Conservation (phyloP, 331 rosid genomes). For the Rosa hybrid region DNA sequence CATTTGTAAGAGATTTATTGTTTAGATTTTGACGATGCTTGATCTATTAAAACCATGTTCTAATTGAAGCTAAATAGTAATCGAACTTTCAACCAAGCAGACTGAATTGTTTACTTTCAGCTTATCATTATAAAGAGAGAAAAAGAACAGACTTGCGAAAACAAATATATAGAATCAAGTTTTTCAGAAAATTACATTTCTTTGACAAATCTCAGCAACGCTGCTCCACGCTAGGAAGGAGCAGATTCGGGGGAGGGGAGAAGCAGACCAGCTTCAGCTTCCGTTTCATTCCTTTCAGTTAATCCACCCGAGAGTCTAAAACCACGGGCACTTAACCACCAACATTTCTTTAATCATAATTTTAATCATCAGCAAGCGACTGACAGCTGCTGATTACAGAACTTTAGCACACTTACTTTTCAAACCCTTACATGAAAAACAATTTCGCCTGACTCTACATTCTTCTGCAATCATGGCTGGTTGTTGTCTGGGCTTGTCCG, state of each 20-base stretch:
- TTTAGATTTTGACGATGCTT: too few relatives aligned
- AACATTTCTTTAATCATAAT: constrained; percentile 7
- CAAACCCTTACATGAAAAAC: constrained; percentile 33
- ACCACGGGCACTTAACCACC: constrained; percentile 21
- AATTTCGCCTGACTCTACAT: constrained; percentile 11
- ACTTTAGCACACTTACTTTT: constrained; percentile 36
- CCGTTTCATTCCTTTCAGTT: constrained; percentile 8
- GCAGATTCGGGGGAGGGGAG: constrained; percentile 24
- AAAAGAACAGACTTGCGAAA: background rate
- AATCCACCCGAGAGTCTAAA: constrained; percentile 23
- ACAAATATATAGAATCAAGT: constrained; percentile 38
- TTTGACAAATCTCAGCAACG: constrained; percentile 22
- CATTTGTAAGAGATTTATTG: background rate
- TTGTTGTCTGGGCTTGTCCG: constrained; percentile 66
- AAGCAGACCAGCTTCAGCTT: constrained; percentile 14
- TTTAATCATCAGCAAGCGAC: constrained; percentile 11
- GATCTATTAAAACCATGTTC: too few relatives aligned
- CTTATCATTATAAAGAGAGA: background rate
- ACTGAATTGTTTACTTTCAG: background rate
- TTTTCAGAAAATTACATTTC: constrained; percentile 33
- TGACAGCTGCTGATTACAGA: constrained; percentile 13
- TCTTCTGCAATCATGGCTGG: constrained; percentile 48
- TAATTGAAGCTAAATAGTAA: background rate
- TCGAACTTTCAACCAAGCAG: background rate
- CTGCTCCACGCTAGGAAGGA: constrained; percentile 30